Percentiles rank a stretch among this genome's conserved stretches.
phyloP scores from a whole-genome alignment of 345 rosid species.

The Corchorus olitorius region DNA sequence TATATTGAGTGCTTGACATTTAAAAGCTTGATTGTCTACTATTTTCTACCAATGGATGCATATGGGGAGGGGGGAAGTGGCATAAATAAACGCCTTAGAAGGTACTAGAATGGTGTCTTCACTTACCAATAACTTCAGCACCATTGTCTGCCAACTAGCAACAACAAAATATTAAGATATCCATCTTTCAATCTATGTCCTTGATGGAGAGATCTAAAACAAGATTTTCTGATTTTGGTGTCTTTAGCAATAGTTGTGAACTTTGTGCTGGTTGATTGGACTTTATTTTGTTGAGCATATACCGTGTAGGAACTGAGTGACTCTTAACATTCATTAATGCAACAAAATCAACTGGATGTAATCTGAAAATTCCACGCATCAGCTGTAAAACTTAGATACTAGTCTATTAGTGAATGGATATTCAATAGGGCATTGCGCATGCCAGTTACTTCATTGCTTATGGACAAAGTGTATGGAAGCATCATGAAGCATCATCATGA shows the following conservation, averaged over 20 bases:
- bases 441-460: constrained; percentile 75
- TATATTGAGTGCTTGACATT: constrained; percentile 2
- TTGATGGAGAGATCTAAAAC: not conserved
- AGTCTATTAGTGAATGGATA: not conserved
- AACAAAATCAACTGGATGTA: not conserved
- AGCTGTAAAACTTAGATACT: not conserved
- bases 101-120: not conserved
- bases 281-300: no score
- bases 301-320: not conserved
- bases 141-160: not conserved
- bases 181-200: not conserved
- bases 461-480: constrained; percentile 70
- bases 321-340: not conserved
- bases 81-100: not conserved
- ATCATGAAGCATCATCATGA: constrained; percentile 20
- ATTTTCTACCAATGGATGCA: not conserved
- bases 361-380: no score
- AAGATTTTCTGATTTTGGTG: not conserved
- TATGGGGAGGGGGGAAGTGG: not conserved
- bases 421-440: constrained; percentile 79
- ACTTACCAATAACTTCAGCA: not conserved
- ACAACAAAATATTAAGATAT: not conserved
- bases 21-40: not conserved
- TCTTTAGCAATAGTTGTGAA: not conserved
- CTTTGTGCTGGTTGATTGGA: not conserved